These are phyloP conservation scores for Lenwebbia sp. DNA, from an alignment of 345 rosid genomes.

Conservation along the genomic window DNA sequence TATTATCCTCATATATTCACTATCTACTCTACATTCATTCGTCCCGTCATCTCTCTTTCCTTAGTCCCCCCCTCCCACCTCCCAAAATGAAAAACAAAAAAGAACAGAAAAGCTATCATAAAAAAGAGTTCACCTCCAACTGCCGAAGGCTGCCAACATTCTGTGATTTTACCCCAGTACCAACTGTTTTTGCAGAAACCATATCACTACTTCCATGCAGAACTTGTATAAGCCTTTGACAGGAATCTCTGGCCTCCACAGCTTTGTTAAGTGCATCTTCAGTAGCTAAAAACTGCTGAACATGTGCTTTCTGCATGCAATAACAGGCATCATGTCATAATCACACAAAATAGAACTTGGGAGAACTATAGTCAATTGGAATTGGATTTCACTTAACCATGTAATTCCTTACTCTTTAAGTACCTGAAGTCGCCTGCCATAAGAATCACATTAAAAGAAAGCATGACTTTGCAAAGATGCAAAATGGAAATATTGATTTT, in stretches of 20 bases:
- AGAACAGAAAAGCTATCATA: background rate
- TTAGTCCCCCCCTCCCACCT: background rate
- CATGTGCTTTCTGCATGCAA: conserved; percentile 72
- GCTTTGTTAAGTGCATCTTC: conserved; percentile 90
- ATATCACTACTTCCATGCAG: conserved; percentile 59
- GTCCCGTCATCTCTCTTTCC: background rate
- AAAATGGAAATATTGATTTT: background rate
- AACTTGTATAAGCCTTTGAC: conserved; percentile 57
- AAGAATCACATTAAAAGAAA: background rate
- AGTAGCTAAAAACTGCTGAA: conserved; percentile 90
- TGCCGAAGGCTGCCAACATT: conserved; percentile 65
- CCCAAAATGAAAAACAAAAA: background rate
- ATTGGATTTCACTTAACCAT: background rate
- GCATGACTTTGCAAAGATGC: background rate
- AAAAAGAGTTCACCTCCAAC: conserved; percentile 42
- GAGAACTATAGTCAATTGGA: background rate
- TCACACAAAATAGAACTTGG: background rate
- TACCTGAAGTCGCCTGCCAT: background rate
- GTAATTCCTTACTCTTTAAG: background rate
- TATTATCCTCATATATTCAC: background rate
- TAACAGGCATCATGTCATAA: conserved; percentile 3
- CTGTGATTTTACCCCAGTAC: conserved; percentile 48
- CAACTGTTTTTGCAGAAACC: conserved; percentile 38
- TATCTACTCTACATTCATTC: background rate
- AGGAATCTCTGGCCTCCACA: conserved; percentile 71